A percentile compares a stretch with the other conserved stretches of the same genome.
Conservation (phyloP, 495 filamentous ascomycete species). For the Margaritispora aquatica region DNA sequence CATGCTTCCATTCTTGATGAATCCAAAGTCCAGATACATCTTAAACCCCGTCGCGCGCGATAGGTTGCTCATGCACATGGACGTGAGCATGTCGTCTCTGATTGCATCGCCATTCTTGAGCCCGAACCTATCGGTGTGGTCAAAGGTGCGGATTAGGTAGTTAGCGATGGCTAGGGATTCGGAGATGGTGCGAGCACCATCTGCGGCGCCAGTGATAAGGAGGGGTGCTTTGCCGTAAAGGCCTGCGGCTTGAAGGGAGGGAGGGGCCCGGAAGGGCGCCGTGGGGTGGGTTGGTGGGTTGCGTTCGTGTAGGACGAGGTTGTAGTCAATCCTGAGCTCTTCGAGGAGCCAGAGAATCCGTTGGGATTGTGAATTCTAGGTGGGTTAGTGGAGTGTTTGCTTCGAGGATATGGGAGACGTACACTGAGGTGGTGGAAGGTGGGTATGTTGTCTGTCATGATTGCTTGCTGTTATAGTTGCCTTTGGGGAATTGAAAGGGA, state of each 20-base stretch:
- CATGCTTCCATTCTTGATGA: conserved; percentile 1
- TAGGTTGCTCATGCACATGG: conserved; percentile 13
- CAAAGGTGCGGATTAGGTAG: conserved; percentile 26
- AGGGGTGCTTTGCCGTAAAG: conserved; percentile 24
- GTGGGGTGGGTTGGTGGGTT: conserved; percentile 8
- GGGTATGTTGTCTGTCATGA: conserved; percentile 20
- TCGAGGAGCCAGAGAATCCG: conserved; percentile 33
- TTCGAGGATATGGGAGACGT: background rate
- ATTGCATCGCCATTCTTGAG: conserved; percentile 18
- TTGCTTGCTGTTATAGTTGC: background rate
- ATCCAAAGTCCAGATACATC: conserved; percentile 9
- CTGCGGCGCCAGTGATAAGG: conserved; percentile 15
- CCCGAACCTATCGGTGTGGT: conserved; percentile 19
- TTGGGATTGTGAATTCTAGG: conserved; percentile 31
- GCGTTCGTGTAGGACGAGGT: conserved; percentile 27
- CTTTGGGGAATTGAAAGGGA: background rate
- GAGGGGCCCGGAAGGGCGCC: conserved; percentile 18
- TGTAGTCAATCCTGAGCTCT: conserved; percentile 32
- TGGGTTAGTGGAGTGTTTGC: background rate
- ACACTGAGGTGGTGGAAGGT: conserved; percentile 24
- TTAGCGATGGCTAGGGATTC: conserved; percentile 22
- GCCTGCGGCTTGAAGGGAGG: conserved; percentile 22
- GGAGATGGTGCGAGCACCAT: conserved; percentile 18
- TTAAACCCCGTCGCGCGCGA: conserved; percentile 8
- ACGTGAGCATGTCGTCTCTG: conserved; percentile 22